Evolutionary conservation across 2,329 filamentous ascomycete genomes (phyloP), one percentile per base, ranked within the genome.

Genomic region (Penicillium glabrum): DNA sequence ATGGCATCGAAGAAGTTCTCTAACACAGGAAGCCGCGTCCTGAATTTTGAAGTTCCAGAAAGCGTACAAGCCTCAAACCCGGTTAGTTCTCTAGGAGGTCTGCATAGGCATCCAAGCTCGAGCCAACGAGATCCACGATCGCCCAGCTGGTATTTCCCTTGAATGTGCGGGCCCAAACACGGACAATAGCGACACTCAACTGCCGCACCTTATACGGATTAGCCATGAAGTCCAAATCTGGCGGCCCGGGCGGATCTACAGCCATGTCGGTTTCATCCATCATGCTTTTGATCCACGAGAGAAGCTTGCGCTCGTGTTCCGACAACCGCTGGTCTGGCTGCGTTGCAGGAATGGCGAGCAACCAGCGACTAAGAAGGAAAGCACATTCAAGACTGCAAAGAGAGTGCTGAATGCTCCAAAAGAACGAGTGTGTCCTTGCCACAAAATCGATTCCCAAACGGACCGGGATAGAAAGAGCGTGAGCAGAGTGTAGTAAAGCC

Each of bases 331-430:
- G 76, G 46, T 78, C 76, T 7, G 69, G 62, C 45, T 77, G 76
- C 2, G 77, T 76, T 16, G 70, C 60, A 11, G 77, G 77, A 23
- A 80, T 78, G 5, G 75, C 72, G 24, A 78, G 72, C 5, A 80
- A 64, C 78, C 78, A 80, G 49, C 77, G 74, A 56, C 75, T 78
- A 5, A 80, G 66, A 23, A 80, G 72, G 59, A 79, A 80, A 0
- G 82, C 81, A 54, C 81, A 83, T 61, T 83, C 81, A 16, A 83
- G 67, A 57, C 78, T 82, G 67, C 80, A 82, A 6, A 84, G 70
- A 1, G 80, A 80, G 61, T 84, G 82, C 61, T 83, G 80, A 27
- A 83, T 80, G 37, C 78, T 80, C 82, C 82, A 84, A 63, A 82
- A 80, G 53, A 82, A 79, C 1, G 80, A 82, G 63, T 83, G 80